Base-by-base conservation (phyloP, 2,329 filamentous ascomycete genomes). In the Fusarium cyanostomum region DNA sequence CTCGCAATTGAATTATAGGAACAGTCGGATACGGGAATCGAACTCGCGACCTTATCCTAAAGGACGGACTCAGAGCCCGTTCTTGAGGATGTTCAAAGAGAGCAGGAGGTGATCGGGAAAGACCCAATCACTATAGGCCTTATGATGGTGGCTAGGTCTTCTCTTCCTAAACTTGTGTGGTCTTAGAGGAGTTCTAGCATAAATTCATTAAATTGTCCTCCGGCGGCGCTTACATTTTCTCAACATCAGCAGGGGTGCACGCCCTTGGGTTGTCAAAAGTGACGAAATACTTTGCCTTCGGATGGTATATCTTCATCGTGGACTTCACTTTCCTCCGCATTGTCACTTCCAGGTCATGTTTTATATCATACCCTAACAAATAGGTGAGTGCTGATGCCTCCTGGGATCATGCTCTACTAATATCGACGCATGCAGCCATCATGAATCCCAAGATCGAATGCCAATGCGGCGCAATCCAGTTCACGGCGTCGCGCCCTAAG, bases 1-100 rank as follows among this genome's bases (percentile, higher is more conserved):
- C 46, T 62, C 59, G 53, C 59, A 63, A 58, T 62, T 33, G 53
- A 49, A 62, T 31, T 52, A 56, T 64, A 60, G 61, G 59, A 64
- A 64, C 33, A 77, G 74, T 75, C 75, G 74, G 72, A 77, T 74
- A 74, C 74, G 75, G 76, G 75, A 75, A 74, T 82, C 80, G 81
- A 83, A 84, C 83, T 80, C 80, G 79, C 80, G 82, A 79, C 80
- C 81, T 83, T 21, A 21, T 21, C 21, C 21, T 4, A 21, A 21
- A 21, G 4, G 21, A 21, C 21, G 21, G 21, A 21, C 6, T 21
- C 21, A 4, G 21, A 21, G 6, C 21, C 21, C 21, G 21, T 6
- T 6, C 4, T 21, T 21, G 21, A 21, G 21, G 6, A 21, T 4
- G 4, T 21, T 21, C 21, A 21, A 6, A 21, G 21, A 21, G 4